These are phyloP conservation scores for Cantharellus cinnabarinus DNA, from an alignment of 768 basidiomycete species.

Conservation along the genomic window DNA sequence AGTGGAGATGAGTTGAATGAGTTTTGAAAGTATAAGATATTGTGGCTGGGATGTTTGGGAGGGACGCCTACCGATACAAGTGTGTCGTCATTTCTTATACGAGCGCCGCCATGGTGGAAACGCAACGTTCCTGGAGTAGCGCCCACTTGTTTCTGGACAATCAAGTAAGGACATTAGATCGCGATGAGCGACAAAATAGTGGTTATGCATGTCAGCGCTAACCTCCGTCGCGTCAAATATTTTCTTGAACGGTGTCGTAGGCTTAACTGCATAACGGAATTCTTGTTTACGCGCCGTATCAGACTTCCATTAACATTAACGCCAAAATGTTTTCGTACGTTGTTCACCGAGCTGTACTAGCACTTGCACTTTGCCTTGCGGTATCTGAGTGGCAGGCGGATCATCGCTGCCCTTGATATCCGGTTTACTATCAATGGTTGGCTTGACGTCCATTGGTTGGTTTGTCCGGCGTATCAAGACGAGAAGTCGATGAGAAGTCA, in stretches of 20 bases:
- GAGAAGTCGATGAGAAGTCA: too few relatives aligned
- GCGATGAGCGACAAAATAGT: not conserved
- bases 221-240: not conserved
- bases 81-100: not conserved
- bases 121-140: not conserved
- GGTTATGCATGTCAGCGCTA: not conserved
- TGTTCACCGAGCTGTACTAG: not conserved
- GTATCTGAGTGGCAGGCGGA: not conserved
- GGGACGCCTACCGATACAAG: not conserved
- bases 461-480: not conserved
- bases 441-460: not conserved
- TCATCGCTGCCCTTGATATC: not conserved
- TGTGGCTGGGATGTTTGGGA: not conserved
- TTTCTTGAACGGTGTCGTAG: not conserved
- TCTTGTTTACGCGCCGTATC: not conserved
- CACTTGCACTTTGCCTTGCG: not conserved
- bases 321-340: not conserved
- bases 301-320: not conserved
- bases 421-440: not conserved
- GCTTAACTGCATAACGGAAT: not conserved
- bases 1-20: not conserved
- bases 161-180: not conserved
- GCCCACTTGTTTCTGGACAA: not conserved
- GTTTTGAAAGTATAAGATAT: not conserved
- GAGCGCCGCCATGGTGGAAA: not conserved